Conservation (phyloP, 345 rosid genomes). For the Ailanthus altissimus region DNA sequence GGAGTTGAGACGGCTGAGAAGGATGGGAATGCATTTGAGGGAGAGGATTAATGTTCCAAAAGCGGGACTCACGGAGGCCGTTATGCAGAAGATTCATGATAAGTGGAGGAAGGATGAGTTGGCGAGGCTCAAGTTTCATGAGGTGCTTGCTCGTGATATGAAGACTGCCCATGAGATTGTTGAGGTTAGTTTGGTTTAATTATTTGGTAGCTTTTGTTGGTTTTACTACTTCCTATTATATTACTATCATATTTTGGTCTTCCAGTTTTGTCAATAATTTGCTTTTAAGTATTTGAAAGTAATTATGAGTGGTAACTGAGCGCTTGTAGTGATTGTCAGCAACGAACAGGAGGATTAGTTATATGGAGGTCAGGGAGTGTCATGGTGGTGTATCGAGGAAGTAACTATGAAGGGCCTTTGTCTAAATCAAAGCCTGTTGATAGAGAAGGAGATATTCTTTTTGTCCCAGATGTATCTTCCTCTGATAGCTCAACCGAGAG, state of each 20-base stretch:
- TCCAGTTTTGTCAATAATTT: not conserved
- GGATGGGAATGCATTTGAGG: conserved; percentile 69
- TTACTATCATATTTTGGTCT: not conserved
- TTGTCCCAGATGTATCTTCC: conserved; percentile 73
- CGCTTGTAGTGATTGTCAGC: conserved; percentile 60
- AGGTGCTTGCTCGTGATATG: conserved; percentile 87
- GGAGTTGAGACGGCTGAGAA: conserved; percentile 80
- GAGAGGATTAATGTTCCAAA: conserved; percentile 85
- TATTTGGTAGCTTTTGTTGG: conserved; percentile 6
- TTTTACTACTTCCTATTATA: not conserved
- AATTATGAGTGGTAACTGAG: conserved; percentile 27
- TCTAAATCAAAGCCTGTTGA: conserved; percentile 39
- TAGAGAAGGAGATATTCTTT: conserved; percentile 53
- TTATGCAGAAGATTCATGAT: conserved; percentile 87
- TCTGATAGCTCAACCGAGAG: conserved; percentile 34
- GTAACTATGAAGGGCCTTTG: conserved; percentile 68
- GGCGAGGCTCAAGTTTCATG: conserved; percentile 93
- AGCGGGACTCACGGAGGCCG: conserved; percentile 83
- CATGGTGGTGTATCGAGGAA: conserved; percentile 90
- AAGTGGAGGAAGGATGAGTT: conserved; percentile 94
- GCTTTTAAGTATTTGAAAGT: not conserved
- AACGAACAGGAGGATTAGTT: conserved; percentile 93
- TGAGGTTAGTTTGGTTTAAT: conserved; percentile 57
- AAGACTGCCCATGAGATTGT: conserved; percentile 92
- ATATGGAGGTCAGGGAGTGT: conserved; percentile 99